Evolutionary conservation across 2,329 filamentous ascomycete genomes (phyloP).

Genomic region (Colletotrichum gloeosporioides): DNA sequence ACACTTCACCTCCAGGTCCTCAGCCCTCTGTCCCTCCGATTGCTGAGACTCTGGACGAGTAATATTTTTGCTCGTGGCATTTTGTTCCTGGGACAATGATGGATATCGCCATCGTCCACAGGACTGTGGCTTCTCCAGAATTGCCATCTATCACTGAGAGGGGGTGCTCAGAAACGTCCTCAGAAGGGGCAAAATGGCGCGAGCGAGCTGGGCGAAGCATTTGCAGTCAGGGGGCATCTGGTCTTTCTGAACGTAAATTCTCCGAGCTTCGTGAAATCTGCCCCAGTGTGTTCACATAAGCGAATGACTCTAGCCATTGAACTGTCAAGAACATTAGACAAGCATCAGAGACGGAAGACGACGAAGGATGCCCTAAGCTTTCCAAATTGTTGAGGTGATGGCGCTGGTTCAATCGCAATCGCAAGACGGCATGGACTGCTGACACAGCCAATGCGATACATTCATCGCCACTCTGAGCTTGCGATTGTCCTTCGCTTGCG

Average conservation of each 20-base stretch:
- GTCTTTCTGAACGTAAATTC: neutral
- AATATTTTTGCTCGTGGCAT: accelerated
- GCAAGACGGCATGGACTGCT: neutral
- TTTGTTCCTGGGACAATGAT: accelerated
- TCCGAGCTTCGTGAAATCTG: neutral
- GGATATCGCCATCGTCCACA: accelerated
- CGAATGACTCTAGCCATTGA: neutral
- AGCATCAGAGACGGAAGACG: neutral
- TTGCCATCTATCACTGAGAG: neutral
- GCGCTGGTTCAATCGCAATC: neutral
- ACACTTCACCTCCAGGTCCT: neutral
- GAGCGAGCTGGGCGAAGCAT: too few species aligned
- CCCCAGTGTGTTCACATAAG: accelerated
- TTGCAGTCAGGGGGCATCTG: neutral
- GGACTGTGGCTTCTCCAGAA: neutral
- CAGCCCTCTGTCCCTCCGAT: accelerated
- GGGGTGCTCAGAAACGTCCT: accelerated
- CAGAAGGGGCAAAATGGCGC: neutral
- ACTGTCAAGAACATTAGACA: neutral
- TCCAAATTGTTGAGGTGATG: neutral
- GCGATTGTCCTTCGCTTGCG: neutral
- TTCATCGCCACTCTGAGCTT: neutral
- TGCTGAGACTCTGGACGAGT: neutral
- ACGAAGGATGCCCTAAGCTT: neutral
- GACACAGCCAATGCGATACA: neutral